phyloP scores from a whole-genome alignment of 768 basidiomycete genomes.

The Leucocoprinus birnbaumii region DNA sequence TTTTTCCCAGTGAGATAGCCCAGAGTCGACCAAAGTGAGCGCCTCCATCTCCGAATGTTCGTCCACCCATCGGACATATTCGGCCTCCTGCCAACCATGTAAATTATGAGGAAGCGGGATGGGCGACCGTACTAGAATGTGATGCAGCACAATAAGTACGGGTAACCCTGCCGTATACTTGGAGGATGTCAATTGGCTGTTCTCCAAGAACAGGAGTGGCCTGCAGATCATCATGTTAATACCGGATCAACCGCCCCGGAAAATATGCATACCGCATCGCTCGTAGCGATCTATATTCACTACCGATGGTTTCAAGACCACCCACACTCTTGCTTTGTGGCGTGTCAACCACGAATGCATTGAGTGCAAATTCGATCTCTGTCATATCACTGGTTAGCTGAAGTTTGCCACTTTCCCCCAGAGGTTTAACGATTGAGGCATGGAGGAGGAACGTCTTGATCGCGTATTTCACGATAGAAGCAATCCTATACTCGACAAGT shows the following conservation, averaged over 20 bases:
- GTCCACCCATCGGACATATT: slow-evolving; percentile 95
- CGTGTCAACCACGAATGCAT: slow-evolving; percentile 67
- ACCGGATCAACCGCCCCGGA: background rate
- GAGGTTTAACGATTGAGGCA: slow-evolving; percentile 87
- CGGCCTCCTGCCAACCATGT: slow-evolving; percentile 93
- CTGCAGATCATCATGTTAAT: slow-evolving; percentile 23
- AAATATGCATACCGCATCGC: slow-evolving; percentile 69
- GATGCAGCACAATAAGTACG: slow-evolving; percentile 85
- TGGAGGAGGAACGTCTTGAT: slow-evolving; percentile 89
- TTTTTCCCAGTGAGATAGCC: slow-evolving; percentile 78
- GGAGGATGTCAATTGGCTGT: slow-evolving; percentile 59
- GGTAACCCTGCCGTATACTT: slow-evolving; percentile 75
- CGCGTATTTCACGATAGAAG: slow-evolving; percentile 70
- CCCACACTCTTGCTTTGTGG: slow-evolving; percentile 50
- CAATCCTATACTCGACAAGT: slow-evolving; percentile 39
- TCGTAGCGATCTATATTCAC: slow-evolving; percentile 82
- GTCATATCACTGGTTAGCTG: slow-evolving; percentile 97
- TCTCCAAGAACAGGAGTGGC: slow-evolving; percentile 88
- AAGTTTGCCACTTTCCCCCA: slow-evolving; percentile 91
- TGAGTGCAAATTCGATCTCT: slow-evolving; percentile 89
- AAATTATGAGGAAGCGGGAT: slow-evolving; percentile 83
- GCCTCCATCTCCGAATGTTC: slow-evolving; percentile 85
- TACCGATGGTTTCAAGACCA: slow-evolving; percentile 73
- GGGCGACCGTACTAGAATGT: slow-evolving; percentile 87
- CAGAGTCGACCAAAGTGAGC: slow-evolving; percentile 76